phyloP scores from a whole-genome alignment of 2,329 filamentous ascomycete genomes.

The Dactylonectria macrodidyma region DNA sequence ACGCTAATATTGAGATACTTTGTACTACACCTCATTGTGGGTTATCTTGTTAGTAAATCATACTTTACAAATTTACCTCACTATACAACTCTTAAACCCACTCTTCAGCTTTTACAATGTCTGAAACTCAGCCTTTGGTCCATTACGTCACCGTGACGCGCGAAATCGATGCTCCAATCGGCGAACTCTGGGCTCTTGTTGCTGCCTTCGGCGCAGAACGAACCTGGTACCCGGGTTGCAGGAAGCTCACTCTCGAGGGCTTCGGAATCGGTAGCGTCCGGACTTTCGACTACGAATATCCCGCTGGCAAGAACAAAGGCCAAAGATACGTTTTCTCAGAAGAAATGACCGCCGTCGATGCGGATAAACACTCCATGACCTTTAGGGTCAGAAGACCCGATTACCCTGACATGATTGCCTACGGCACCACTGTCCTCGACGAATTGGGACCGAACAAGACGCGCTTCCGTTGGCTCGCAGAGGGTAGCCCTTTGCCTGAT shows the following conservation, averaged over 20 bases:
- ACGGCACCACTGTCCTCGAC: constrained; percentile 14
- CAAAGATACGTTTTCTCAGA: constrained; percentile 12
- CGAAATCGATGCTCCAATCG: constrained; percentile 18
- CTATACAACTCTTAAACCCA: too few relatives aligned
- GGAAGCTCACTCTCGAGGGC: background rate
- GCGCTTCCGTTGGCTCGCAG: constrained; percentile 1
- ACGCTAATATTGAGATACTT: too few relatives aligned
- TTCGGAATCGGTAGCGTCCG: constrained; percentile 13
- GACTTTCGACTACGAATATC: constrained; percentile 19
- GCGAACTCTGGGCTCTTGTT: constrained; percentile 13
- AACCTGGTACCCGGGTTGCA: constrained; percentile 14
- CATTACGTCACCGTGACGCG: constrained; percentile 9
- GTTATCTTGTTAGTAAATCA: too few relatives aligned
- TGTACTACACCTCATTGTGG: too few relatives aligned
- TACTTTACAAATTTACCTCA: too few relatives aligned
- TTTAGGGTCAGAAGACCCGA: constrained; percentile 16
- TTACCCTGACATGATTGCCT: constrained; percentile 19
- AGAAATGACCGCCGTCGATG: constrained; percentile 10
- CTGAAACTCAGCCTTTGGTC: too few relatives aligned
- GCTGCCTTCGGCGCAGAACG: constrained; percentile 9
- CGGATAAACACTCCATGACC: constrained; percentile 10
- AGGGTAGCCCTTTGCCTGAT: constrained; percentile 6
- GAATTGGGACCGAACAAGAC: constrained; percentile 8
- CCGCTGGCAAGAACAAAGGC: constrained; percentile 15
- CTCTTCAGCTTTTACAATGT: background rate